Conservation (phyloP, 768 basidiomycete genomes). For the Daedaleopsis nitida region DNA sequence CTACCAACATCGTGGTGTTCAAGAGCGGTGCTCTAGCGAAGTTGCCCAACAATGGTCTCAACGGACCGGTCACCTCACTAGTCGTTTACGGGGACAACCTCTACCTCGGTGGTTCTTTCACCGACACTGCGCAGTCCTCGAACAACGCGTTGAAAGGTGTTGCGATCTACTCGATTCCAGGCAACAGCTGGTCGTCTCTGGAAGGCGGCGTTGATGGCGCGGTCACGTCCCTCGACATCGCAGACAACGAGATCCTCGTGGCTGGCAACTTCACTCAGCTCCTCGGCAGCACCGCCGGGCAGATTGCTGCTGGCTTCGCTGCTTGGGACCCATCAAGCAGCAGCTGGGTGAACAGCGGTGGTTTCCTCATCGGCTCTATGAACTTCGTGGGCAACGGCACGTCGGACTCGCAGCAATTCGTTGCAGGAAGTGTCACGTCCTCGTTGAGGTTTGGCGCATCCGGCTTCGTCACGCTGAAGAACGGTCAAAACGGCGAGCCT, state of each 20-base stretch:
- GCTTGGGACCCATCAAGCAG: constrained; percentile 63
- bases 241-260: constrained; percentile 56
- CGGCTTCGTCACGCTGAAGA: constrained; percentile 79
- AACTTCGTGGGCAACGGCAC: constrained; percentile 71
- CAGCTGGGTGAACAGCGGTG: constrained; percentile 74
- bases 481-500: constrained; percentile 56
- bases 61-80: constrained; percentile 75
- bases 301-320: constrained; percentile 63
- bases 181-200: constrained; percentile 67
- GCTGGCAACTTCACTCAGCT: constrained; percentile 75
- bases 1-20: constrained; percentile 74
- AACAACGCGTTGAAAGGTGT: constrained; percentile 58
- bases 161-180: constrained; percentile 69
- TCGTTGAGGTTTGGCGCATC: constrained; percentile 69
- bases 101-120: constrained; percentile 89
- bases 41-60: constrained; percentile 69
- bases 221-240: constrained; percentile 62
- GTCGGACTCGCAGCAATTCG: constrained; percentile 52
- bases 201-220: constrained; percentile 75
- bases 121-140: constrained; percentile 59
- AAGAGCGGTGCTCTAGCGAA: constrained; percentile 56
- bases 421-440: constrained; percentile 67
- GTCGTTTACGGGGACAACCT: constrained; percentile 63
- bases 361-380: constrained; percentile 73
- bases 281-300: constrained; percentile 32